Evolutionary conservation across 345 rosid genomes (phyloP).

Genomic region (Geranium rotundifolium): DNA sequence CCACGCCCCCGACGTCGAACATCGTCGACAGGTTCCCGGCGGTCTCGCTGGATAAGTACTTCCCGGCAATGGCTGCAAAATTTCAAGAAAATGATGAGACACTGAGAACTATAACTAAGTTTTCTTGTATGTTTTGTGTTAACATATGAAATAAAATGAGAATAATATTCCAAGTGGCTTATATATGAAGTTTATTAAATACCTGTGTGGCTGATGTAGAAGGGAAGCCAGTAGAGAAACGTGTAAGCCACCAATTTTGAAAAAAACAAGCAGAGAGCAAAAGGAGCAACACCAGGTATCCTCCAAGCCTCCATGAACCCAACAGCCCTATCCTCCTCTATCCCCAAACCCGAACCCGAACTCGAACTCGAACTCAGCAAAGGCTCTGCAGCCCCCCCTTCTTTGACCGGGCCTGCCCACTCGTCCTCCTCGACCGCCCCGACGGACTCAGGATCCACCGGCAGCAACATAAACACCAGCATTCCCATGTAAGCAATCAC

Average conservation of each 20-base stretch:
- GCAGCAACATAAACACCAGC: conserved; percentile 53
- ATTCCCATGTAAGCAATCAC: conserved; percentile 42
- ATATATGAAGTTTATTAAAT: conserved; percentile 1
- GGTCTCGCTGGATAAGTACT: conserved; percentile 51
- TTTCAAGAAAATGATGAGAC: not conserved
- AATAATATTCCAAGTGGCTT: too few relatives aligned
- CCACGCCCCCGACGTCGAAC: conserved; percentile 85
- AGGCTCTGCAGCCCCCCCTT: conserved; percentile 31
- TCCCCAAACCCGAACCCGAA: conserved; percentile 21
- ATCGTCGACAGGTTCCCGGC: conserved; percentile 82
- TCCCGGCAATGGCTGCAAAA: conserved; percentile 65
- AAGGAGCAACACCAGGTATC: conserved; percentile 89
- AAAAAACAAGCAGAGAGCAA: conserved; percentile 85
- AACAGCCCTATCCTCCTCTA: conserved; percentile 39
- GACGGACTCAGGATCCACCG: conserved; percentile 60
- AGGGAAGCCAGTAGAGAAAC: conserved; percentile 96
- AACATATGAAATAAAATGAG: too few relatives aligned
- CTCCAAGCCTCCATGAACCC: conserved; percentile 89
- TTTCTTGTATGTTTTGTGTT: too few relatives aligned
- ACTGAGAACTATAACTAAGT: too few relatives aligned
- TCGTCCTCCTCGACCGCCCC: conserved; percentile 48
- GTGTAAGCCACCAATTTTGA: conserved; percentile 88
- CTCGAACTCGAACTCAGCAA: too few relatives aligned
- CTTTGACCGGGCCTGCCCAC: conserved; percentile 29
- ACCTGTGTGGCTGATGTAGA: conserved; percentile 90